Percentiles rank a stretch among this genome's conserved stretches.
Evolutionary conservation across 306 rosid species (phyloP).

Genomic region (Fagus sylvatica): DNA sequence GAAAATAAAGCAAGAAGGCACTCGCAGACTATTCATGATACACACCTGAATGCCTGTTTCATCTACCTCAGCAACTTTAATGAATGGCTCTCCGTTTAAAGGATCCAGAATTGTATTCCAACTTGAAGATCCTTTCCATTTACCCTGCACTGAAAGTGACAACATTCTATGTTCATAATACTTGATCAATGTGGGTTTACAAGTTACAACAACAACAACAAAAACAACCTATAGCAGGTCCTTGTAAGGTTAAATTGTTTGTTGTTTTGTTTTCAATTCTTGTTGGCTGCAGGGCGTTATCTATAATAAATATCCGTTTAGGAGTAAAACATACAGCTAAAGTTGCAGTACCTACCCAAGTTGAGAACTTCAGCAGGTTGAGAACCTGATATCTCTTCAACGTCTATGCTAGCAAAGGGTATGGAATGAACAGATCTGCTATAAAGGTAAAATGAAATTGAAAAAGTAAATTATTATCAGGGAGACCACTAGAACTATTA

Average conservation of each 20-base stretch:
- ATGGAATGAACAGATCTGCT: conserved; percentile 62
- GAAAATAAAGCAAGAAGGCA: background rate
- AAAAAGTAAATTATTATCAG: background rate
- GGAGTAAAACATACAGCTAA: conserved; percentile 7
- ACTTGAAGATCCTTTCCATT: conserved; percentile 68
- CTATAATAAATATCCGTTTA: background rate
- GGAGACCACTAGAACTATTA: background rate
- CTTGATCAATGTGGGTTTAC: background rate
- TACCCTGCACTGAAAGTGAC: conserved; percentile 82
- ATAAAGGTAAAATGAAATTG: background rate
- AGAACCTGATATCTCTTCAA: conserved; percentile 77
- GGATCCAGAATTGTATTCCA: conserved; percentile 83
- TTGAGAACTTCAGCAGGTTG: conserved; percentile 85
- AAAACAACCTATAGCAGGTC: background rate
- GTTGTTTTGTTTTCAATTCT: background rate
- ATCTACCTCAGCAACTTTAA: conserved; percentile 80
- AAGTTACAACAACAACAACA: no score
- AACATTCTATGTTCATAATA: conserved; percentile 5
- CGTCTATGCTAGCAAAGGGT: conserved; percentile 69
- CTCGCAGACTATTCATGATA: conserved; percentile 1
- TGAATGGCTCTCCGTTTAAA: conserved; percentile 91
- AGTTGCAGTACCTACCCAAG: conserved; percentile 56
- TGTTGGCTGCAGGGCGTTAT: background rate
- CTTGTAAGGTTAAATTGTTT: background rate
- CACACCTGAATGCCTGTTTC: conserved; percentile 79